These are phyloP conservation scores for Uronychia binucleata DNA, from an alignment of 73 alveolate species.

Conservation along the genomic window DNA sequence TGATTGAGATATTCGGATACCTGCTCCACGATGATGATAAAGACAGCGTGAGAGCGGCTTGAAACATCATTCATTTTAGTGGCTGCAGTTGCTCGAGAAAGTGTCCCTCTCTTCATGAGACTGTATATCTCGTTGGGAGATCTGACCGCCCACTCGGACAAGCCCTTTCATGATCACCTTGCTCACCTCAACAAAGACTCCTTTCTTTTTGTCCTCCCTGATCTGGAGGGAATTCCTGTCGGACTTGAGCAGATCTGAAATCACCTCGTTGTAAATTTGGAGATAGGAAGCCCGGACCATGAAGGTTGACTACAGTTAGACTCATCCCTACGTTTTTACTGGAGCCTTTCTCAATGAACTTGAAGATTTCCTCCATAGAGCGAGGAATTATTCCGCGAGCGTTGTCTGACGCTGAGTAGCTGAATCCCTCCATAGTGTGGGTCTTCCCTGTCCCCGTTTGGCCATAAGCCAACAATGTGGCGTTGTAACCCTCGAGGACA, in stretches of 20 bases:
- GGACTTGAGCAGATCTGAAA: conserved; percentile 93
- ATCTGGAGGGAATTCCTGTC: conserved; percentile 73
- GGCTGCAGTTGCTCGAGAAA: conserved; percentile 82
- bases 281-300: conserved; percentile 92
- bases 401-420: conserved; percentile 88
- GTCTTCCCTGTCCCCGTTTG: conserved; percentile 99
- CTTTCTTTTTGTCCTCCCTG: conserved; percentile 95
- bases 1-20: conserved; percentile 49
- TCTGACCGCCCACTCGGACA: conserved; percentile 96
- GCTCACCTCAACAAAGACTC: conserved; percentile 97
- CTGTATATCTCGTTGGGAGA: conserved; percentile 88
- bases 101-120: conserved; percentile 89
- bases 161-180: too few species aligned
- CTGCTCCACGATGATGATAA: conserved; percentile 93
- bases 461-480: conserved; percentile 98
- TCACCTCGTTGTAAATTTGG: conserved; percentile 92
- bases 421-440: conserved; percentile 98
- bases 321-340: conserved; percentile 80
- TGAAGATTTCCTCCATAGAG: conserved; percentile 96
- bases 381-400: conserved; percentile 98
- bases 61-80: conserved; percentile 96
- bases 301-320: conserved; percentile 84
- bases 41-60: conserved; percentile 94
- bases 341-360: conserved; percentile 79
- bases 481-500: conserved; percentile 96